Evolutionary conservation across 1,139 yeast genomes (phyloP).

Genomic region (Pichia sp.): DNA sequence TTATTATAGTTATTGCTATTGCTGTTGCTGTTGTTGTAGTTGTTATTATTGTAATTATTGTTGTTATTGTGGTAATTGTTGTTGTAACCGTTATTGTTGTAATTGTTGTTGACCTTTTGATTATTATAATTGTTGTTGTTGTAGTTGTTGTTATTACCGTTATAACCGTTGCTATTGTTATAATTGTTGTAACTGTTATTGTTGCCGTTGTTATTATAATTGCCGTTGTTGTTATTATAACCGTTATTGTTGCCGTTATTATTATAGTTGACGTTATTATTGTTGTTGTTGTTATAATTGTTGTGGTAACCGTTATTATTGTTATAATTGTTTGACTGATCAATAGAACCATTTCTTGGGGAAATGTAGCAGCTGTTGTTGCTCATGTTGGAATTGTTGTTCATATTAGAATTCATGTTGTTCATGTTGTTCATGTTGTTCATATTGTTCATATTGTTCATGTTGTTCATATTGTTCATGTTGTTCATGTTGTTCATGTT

Average conservation of each 20-base stretch:
- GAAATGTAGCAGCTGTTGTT: no score
- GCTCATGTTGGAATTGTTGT: no score
- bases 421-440: no score
- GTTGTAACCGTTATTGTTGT: neutral
- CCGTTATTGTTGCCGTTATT: neutral
- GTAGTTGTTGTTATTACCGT: neutral
- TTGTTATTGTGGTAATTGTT: neutral
- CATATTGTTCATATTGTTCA: no score
- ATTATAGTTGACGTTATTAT: neutral
- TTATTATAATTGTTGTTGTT: constrained; percentile 16
- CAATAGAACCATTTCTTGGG: no score
- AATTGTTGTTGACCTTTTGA: neutral
- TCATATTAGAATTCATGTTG: no score
- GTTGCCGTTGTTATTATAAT: neutral
- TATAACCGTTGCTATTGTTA: neutral
- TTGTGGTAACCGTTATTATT: neutral
- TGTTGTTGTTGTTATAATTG: no score
- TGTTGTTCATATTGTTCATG: no score
- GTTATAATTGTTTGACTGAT: constrained; percentile 5
- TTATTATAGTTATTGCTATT: neutral
- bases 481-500: no score
- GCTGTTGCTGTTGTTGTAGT: constrained; percentile 1
- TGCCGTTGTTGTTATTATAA: neutral
- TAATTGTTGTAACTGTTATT: neutral
- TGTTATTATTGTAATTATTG: neutral